Evolutionary conservation across 805 yeast species (phyloP).

Genomic region (Suhomyces canberraensis): DNA sequence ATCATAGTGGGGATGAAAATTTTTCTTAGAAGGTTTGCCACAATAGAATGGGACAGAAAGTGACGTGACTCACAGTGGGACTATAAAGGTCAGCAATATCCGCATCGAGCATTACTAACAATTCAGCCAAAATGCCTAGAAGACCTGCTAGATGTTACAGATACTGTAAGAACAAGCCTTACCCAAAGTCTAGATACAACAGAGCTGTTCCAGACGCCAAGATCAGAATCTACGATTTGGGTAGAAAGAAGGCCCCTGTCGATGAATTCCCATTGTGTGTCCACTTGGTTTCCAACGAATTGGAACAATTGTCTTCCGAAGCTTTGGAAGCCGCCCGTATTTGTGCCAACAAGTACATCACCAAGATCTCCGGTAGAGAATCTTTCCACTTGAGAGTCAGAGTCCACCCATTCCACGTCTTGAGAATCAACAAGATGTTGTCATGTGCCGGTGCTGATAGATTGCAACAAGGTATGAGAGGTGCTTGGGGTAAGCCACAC

Average conservation of each 20-base stretch:
- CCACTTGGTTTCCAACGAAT: constrained; percentile 98
- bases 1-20: constrained; percentile 2
- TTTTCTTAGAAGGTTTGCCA: neutral
- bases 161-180: constrained; percentile 99
- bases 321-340: constrained; percentile 99
- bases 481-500: constrained; percentile 99
- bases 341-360: constrained; percentile 99
- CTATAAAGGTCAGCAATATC: neutral
- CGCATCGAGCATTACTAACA: constrained; percentile 20
- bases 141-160: constrained; percentile 99
- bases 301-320: constrained; percentile 98
- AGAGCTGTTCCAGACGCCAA: constrained; percentile 99
- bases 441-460: constrained; percentile 99
- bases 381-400: constrained; percentile 99
- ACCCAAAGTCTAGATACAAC: constrained; percentile 99
- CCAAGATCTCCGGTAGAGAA: constrained; percentile 97
- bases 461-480: constrained; percentile 99
- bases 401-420: constrained; percentile 99
- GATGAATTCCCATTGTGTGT: constrained; percentile 99
- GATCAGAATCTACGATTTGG: constrained; percentile 98
- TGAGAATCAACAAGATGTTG: constrained; percentile 99
- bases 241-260: constrained; percentile 99
- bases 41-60: neutral
- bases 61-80: neutral
- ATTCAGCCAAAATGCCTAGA: constrained; percentile 87